Evolutionary conservation across 345 rosid genomes (phyloP), one percentile per base, ranked within the genome.

Genomic region (Firmiana major): DNA sequence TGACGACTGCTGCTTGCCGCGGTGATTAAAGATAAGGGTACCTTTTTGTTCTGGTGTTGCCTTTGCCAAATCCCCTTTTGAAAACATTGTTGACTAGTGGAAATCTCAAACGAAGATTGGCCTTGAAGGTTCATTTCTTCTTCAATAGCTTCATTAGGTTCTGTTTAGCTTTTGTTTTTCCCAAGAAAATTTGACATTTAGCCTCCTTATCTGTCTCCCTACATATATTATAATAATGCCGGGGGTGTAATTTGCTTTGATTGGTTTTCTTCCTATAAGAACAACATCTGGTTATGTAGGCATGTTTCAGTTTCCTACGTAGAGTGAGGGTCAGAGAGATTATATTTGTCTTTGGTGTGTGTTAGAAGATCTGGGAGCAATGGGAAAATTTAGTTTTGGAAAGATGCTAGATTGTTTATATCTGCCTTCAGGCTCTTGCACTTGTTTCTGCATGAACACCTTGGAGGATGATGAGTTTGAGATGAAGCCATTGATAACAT

Each of bases 381-480:
- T 91, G 92, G 91, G 88, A 63, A 90, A 85, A 82, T 84, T 87
- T 68, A 83, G 86, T 68, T 76, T 90, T 48, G 84, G 87, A 59
- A 88, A 85, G 84, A 78, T 88, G 60, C 76, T 90, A 75, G 86
- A 85, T 75, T 83, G 88, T 83, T 63, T 90, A 48, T 84, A 77
- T 79, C 69, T 86, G 65, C 85, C 92, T 36, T 77, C 86, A 51
- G 83, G 83, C 19, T 86, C 88, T 9, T 78, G 89, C 78, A 83
- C 94, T 76, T 91, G 93, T 80, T 88, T 91, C 83, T 88, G 93
- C 83, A 80, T 84, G 46, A 89, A 80, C 77, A 86, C 91, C 12
- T 73, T 85, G 19, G 89, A 86, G 6, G 87, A 86, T 24, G 90
- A 82, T 21, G 90, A 82, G 77, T 80, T 87, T 42, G 90, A 89